Percentiles rank a stretch among this genome's conserved stretches.
Evolutionary conservation across 2,329 filamentous ascomycete species (phyloP).

Genomic region (Colletotrichum gloeosporioides): DNA sequence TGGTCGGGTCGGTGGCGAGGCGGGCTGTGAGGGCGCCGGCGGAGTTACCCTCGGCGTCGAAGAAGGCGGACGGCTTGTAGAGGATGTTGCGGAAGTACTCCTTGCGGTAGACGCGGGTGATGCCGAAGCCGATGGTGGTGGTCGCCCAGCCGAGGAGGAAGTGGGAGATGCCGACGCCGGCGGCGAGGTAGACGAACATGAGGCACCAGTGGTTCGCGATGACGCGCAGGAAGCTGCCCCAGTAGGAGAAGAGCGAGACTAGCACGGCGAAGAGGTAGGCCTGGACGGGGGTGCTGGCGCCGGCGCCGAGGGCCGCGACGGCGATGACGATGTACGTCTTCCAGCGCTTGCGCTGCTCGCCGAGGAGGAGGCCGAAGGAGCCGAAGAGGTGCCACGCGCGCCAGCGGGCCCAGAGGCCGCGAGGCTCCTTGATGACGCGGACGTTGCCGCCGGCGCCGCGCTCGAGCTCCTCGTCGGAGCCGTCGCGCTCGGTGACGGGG

Average conservation of each 20-base stretch:
- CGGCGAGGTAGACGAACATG: conserved; percentile 17
- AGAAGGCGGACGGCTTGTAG: conserved; percentile 33
- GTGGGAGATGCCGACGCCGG: conserved; percentile 28
- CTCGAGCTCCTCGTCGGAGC: conserved; percentile 15
- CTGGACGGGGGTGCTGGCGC: conserved; percentile 18
- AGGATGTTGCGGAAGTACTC: conserved; percentile 40
- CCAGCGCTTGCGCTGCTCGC: conserved; percentile 19
- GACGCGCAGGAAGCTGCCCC: conserved; percentile 11
- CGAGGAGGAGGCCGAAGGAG: conserved; percentile 15
- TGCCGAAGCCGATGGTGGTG: conserved; percentile 19
- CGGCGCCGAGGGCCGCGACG: conserved; percentile 16
- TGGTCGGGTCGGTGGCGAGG: conserved; percentile 26
- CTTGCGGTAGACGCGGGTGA: conserved; percentile 21
- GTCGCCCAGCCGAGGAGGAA: conserved; percentile 34
- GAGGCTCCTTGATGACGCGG: conserved; percentile 2
- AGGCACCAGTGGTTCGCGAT: conserved; percentile 44
- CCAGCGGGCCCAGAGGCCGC: not conserved
- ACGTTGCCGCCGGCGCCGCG: not conserved
- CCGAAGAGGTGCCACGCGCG: conserved; percentile 3
- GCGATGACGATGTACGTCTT: conserved; percentile 14
- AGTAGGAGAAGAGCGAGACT: conserved; percentile 17
- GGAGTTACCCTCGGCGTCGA: conserved; percentile 27
- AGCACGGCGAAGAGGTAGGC: conserved; percentile 19
- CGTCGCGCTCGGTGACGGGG: not conserved
- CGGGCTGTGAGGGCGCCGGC: conserved; percentile 28